Evolutionary conservation across 371 early-diverging fungal genomes (phyloP).

Genomic region (Mucor sp.): DNA sequence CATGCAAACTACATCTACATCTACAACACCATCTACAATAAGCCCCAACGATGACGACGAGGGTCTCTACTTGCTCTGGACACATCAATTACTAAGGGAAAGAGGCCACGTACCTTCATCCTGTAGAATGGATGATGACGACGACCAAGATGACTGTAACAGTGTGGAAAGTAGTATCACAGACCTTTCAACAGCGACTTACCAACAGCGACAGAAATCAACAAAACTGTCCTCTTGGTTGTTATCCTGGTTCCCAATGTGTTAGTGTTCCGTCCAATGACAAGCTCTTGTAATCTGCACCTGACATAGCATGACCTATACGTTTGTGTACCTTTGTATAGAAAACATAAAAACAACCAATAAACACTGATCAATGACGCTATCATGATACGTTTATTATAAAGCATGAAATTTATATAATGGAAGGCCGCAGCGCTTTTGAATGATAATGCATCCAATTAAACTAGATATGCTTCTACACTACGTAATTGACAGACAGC

Average conservation of each 20-base stretch:
- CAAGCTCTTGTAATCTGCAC: neutral
- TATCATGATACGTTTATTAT: neutral
- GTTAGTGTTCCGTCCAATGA: neutral
- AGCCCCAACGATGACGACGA: slow-evolving; percentile 39
- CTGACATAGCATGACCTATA: neutral
- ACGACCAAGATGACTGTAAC: neutral
- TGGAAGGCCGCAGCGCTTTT: neutral
- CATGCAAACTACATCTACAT: neutral
- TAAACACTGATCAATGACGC: neutral
- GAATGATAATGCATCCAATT: neutral
- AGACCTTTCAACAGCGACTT: neutral
- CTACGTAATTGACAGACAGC: neutral
- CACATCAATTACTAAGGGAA: slow-evolving; percentile 42
- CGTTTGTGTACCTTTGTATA: neutral
- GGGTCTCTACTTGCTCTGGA: slow-evolving; percentile 44
- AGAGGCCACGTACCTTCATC: slow-evolving; percentile 28
- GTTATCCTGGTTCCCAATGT: slow-evolving; percentile 8
- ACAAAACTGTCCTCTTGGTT: slow-evolving; percentile 7
- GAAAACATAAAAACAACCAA: neutral
- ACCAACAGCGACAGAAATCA: neutral
- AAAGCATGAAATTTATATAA: neutral
- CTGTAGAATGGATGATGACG: slow-evolving; percentile 3
- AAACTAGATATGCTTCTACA: neutral
- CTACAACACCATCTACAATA: slow-evolving; percentile 6
- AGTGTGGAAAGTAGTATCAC: slow-evolving; percentile 22